Evolutionary conservation across 352 stramenopile species (phyloP), one percentile per base, ranked within the genome.

Genomic region (Saprolegnia diclina): DNA sequence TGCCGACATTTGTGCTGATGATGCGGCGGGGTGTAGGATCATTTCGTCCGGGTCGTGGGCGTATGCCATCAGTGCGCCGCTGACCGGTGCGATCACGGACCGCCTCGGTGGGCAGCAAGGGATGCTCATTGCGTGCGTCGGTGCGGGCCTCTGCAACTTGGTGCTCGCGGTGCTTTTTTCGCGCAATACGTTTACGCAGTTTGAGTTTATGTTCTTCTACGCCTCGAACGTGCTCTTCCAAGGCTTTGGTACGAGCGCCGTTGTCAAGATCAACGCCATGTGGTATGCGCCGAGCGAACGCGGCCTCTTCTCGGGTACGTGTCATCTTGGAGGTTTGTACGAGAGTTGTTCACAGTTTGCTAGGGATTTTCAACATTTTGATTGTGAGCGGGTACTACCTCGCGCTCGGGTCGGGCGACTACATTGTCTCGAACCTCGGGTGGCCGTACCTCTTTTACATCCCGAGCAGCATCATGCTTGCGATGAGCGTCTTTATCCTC

Each of bases 211-310:
- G 5, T 54, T 81, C 52, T 72, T 91, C 22, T 91, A 89, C 69
- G 81, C 83, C 0, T 42, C 72, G 7, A 91, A 91, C 59, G 76
- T 88, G 24, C 77, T 89, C 24, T 76, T 91, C 46, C 83, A 91
- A 62, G 80, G 81, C 35, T 91, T 90, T 50, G 83, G 83, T n/a
- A 89, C 81, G 18, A 91, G 83, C 63, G 83, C 80, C 35, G 83
- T 89, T n/a, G 81, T 91, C n/a, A 91, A 91, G 75, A 91, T 91
- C 73, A 90, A 91, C 54, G 83, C 80, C 0, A 82, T 80, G 57
- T 90, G 83, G 83, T 91, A 90, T 71, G 35, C 72, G 19, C 73
- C 79, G 4, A 88, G 66, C 57, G 83, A 91, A 73, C 79, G 81
- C 22, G 81, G 83, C 0, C 72, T 89, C 46, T 91, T 91, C 68